Evolutionary conservation across 1,284 basidiomycete species (phyloP).

Genomic region (Phylloporus gajari): DNA sequence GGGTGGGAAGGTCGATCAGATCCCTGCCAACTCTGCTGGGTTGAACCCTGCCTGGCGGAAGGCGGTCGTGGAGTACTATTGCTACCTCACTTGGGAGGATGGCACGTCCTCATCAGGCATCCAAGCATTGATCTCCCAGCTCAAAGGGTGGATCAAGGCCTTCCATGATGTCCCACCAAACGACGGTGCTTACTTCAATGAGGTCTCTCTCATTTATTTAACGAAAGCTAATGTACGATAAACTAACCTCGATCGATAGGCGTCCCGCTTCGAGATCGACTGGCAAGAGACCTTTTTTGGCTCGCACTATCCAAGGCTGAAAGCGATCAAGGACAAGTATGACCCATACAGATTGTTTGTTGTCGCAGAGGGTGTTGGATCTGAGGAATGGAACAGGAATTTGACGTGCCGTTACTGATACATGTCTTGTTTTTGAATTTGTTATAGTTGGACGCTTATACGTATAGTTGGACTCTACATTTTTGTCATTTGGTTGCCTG

Average conservation of each 20-base stretch:
- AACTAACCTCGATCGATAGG: background rate
- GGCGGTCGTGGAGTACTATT: slow-evolving; percentile 42
- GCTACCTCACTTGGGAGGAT: slow-evolving; percentile 46
- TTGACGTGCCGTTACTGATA: background rate
- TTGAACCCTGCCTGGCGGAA: slow-evolving; percentile 58
- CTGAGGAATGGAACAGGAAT: background rate
- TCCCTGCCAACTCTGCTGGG: slow-evolving; percentile 50
- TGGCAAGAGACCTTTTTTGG: background rate
- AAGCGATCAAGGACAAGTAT: background rate
- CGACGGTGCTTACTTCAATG: slow-evolving; percentile 55
- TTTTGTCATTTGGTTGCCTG: no score
- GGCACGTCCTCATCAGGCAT: slow-evolving; percentile 44
- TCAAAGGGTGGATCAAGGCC: slow-evolving; percentile 42
- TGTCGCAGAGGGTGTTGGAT: background rate
- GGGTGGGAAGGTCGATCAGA: slow-evolving; percentile 52
- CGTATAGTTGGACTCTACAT: no score
- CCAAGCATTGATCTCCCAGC: slow-evolving; percentile 33
- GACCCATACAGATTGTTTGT: background rate
- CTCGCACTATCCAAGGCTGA: background rate
- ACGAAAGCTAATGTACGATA: background rate
- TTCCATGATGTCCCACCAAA: slow-evolving; percentile 37
- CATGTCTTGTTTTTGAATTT: no score
- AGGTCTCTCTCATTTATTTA: slow-evolving; percentile 43
- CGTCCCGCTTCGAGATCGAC: background rate
- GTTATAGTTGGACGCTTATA: no score